phyloP scores from a whole-genome alignment of 78 protist genomes.

The Dictyostelium firmibasis region DNA sequence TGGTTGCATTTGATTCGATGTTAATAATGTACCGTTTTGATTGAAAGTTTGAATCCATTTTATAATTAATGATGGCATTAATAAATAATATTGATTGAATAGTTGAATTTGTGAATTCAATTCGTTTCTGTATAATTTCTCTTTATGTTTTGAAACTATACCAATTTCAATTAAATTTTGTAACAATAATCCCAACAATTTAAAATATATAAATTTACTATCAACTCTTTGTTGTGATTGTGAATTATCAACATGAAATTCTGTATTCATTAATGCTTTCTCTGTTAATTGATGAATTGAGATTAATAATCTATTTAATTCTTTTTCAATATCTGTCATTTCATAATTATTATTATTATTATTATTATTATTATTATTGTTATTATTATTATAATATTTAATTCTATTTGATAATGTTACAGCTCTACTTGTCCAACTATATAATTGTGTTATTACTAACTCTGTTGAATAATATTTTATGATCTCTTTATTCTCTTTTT shows the following conservation, averaged over 20 bases:
- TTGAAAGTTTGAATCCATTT: not conserved
- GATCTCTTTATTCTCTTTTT: not conserved
- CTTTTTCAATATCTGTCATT: not conserved
- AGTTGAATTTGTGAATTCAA: slow-evolving; percentile 4
- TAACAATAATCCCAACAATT: slow-evolving; percentile 3
- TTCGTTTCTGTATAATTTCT: not conserved
- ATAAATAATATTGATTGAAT: slow-evolving; percentile 1
- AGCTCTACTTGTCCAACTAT: not conserved
- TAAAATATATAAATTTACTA: not conserved
- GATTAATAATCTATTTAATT: not conserved
- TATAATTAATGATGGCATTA: not conserved
- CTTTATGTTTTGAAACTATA: not conserved
- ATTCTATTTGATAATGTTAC: not conserved
- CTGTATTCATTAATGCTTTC: not conserved
- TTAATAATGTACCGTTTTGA: not conserved
- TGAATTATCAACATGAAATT: not conserved
- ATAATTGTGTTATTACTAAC: not conserved
- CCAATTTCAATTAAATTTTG: not conserved
- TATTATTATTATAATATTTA: not conserved
- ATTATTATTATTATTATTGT: not conserved
- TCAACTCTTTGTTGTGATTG: not conserved
- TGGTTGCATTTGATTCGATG: not conserved
- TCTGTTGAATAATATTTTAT: not conserved
- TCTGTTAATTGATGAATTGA: not conserved
- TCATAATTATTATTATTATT: not conserved